These are phyloP conservation scores for Fusarium sp. DNA, from an alignment of 2,329 filamentous ascomycete genomes.

Conservation along the genomic window DNA sequence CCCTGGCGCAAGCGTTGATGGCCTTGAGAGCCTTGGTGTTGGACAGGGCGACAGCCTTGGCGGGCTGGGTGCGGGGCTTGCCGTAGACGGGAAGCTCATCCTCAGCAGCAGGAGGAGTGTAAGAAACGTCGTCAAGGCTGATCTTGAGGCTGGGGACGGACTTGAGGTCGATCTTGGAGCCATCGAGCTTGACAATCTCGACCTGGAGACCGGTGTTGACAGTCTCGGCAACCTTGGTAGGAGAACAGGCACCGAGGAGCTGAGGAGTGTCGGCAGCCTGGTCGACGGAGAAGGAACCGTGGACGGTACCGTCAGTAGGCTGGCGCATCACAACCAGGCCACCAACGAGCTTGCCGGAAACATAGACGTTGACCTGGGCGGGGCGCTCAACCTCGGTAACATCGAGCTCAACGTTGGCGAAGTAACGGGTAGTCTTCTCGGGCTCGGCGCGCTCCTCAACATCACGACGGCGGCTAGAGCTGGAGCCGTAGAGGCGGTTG, in stretches of 20 bases:
- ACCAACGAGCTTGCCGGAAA: slow-evolving; percentile 47
- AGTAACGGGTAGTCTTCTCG: slow-evolving; percentile 46
- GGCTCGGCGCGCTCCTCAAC: slow-evolving; percentile 15
- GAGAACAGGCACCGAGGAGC: slow-evolving; percentile 53
- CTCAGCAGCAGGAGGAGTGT: slow-evolving; percentile 39
- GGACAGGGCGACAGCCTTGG: slow-evolving; percentile 30
- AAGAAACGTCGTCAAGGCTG: slow-evolving; percentile 42
- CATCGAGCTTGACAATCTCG: slow-evolving; percentile 50
- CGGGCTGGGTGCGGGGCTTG: slow-evolving; percentile 25
- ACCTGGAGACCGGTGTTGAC: slow-evolving; percentile 46
- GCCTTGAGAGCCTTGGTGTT: slow-evolving; percentile 33
- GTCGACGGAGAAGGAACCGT: slow-evolving; percentile 53
- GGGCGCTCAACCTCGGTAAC: slow-evolving; percentile 50
- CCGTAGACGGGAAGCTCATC: slow-evolving; percentile 45
- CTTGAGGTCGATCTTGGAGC: slow-evolving; percentile 50
- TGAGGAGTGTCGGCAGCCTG: slow-evolving; percentile 71
- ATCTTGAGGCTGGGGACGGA: slow-evolving; percentile 50
- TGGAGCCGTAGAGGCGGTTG: slow-evolving; percentile 47
- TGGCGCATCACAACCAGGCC: slow-evolving; percentile 51
- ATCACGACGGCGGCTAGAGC: slow-evolving; percentile 24
- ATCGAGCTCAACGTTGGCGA: slow-evolving; percentile 48
- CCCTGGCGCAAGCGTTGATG: slow-evolving; percentile 29
- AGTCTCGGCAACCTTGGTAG: slow-evolving; percentile 39
- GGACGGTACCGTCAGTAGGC: slow-evolving; percentile 45
- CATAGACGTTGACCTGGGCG: slow-evolving; percentile 48